Base-by-base conservation (phyloP, 495 filamentous ascomycete species). In the Aspergillus haitiensis region DNA sequence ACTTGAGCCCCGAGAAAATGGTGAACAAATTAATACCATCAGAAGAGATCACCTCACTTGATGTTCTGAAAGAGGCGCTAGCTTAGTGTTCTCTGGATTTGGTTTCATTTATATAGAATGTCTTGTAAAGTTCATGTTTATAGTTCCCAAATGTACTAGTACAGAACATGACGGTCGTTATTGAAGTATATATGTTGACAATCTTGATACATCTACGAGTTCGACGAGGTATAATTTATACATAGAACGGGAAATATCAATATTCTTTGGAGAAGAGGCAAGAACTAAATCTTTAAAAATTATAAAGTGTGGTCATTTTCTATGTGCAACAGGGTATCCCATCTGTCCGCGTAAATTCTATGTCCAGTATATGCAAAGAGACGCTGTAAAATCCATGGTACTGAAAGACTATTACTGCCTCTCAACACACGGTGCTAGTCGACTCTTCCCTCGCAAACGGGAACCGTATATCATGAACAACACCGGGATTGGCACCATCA, bases 401-500 rank as follows among this genome's bases (percentile, higher is more conserved):
- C 8, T 27, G 1, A 27, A 27, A 27, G 1, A 27, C 21, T 27
- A 27, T 27, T 35, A 51, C 42, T 54, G 50, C 50, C 56, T 57
- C 13, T 51, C 58, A 8, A 47, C 56, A 32, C 37, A 16, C 32
- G 66, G 63, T 15, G 71, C 71, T 55, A 75, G 54, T 42, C 61
- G 64, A 54, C 71, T 75, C 63, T 52, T 69, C 18, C 15, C 52
- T 21, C 75, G 67, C 45, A 78, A 48, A 42, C 69, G 66, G 15
- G 61, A 54, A 1, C 72, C 72, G 47, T 68, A 76, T 1, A 69
- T 21, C 32, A 67, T 52, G 50, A 77, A 77, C 15, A 67, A 32
- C 9, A 75, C 60, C 13, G 90, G 90, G 55, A 94, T 89, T 0
- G 90, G 91, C 12, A 92, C 82, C 56, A 93, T 79, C 3, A 77